A percentile compares a stretch with the other conserved stretches of the same genome.
Evolutionary conservation across 371 early-diverging fungal species (phyloP).

Genomic region (Funneliformis caledonium): DNA sequence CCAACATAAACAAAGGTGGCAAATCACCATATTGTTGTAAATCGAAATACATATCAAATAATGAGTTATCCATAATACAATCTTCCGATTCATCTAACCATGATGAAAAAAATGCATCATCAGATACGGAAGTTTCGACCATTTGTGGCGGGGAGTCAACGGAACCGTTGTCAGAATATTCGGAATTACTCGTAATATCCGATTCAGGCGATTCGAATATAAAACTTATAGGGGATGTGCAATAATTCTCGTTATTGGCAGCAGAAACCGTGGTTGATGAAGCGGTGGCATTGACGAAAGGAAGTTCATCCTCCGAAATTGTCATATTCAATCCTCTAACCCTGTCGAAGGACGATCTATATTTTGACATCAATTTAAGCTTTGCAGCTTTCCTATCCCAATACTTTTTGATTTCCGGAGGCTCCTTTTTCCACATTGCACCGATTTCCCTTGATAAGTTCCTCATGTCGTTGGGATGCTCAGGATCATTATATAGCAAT

Average conservation of each 20-base stretch:
- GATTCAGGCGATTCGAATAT: background rate
- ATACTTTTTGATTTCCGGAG: background rate
- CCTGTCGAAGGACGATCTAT: background rate
- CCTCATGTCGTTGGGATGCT: background rate
- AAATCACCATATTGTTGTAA: too few relatives aligned
- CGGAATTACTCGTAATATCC: background rate
- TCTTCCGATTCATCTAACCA: too few relatives aligned
- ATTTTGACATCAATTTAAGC: background rate
- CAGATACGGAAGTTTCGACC: too few relatives aligned
- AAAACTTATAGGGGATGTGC: background rate
- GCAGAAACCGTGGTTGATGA: background rate
- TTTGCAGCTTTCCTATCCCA: background rate
- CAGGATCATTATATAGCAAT: background rate
- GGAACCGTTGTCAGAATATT: too few relatives aligned
- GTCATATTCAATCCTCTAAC: background rate
- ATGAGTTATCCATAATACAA: too few relatives aligned
- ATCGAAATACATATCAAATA: too few relatives aligned
- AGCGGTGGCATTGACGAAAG: background rate
- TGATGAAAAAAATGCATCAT: too few relatives aligned
- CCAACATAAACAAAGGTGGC: too few relatives aligned
- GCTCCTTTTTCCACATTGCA: background rate
- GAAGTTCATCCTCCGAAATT: background rate
- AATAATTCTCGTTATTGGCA: too few relatives aligned
- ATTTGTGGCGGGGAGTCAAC: too few relatives aligned
- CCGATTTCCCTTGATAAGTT: background rate